Evolutionary conservation across 352 stramenopile genomes (phyloP).

Genomic region (Pythium sukuiense): DNA sequence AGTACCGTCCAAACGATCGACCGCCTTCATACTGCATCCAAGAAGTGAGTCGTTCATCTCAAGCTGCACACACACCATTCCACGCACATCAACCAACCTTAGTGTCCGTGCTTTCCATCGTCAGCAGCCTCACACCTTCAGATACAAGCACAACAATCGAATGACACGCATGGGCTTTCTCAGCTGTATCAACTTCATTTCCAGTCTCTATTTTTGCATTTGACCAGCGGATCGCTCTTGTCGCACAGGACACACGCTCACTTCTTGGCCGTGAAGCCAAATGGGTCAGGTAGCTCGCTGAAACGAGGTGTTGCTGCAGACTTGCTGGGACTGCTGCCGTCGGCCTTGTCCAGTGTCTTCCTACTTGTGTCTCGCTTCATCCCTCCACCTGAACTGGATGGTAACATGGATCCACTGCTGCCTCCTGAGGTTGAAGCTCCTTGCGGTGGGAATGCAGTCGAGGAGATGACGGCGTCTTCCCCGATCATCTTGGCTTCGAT

Average conservation of each 20-base stretch:
- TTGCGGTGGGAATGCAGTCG: constrained; percentile 10
- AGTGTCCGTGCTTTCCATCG: constrained; percentile 24
- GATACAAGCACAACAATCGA: background rate
- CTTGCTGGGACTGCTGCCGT: constrained; percentile 18
- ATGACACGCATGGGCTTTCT: background rate
- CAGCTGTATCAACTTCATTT: background rate
- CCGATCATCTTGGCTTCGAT: constrained; percentile 78
- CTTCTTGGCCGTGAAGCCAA: constrained; percentile 68
- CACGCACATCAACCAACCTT: constrained; percentile 6
- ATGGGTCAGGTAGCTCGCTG: constrained; percentile 58
- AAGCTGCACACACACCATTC: background rate
- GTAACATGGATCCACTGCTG: constrained; percentile 1
- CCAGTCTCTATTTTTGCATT: constrained; percentile 20
- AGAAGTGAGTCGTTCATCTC: background rate
- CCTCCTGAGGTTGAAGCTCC: background rate
- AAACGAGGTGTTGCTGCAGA: constrained; percentile 9
- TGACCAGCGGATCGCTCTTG: background rate
- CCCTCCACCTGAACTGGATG: background rate
- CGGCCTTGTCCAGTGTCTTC: constrained; percentile 36
- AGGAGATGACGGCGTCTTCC: constrained; percentile 40
- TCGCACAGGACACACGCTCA: background rate
- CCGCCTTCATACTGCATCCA: constrained; percentile 50
- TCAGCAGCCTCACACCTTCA: background rate
- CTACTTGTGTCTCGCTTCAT: constrained; percentile 12
- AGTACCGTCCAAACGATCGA: constrained; percentile 60